Evolutionary conservation across 192 early-diverging fungal genomes (phyloP).

Genomic region (Piromyces finnis): DNA sequence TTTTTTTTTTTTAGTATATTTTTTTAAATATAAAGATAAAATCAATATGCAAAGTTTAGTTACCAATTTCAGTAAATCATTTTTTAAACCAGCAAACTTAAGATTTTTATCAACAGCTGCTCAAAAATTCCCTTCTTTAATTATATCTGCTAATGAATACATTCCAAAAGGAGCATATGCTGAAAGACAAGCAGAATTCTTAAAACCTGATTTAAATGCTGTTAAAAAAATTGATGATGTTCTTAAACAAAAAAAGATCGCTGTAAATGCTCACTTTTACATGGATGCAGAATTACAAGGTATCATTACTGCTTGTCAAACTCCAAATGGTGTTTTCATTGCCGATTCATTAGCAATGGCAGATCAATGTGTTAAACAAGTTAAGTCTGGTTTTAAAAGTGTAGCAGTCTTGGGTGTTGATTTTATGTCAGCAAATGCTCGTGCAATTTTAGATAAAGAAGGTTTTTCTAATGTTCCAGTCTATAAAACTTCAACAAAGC

Average conservation of each 20-base stretch:
- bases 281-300: not conserved
- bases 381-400: not conserved
- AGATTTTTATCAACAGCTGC: not conserved
- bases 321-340: not conserved
- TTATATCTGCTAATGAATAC: not conserved
- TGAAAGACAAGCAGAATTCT: not conserved
- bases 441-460: not conserved
- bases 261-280: not conserved
- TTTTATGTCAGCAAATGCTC: not conserved
- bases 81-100: not conserved
- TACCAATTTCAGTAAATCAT: not conserved
- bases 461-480: not conserved
- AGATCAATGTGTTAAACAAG: not conserved
- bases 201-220: not conserved
- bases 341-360: not conserved
- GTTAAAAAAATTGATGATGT: not conserved
- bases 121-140: not conserved
- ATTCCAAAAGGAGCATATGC: not conserved
- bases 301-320: not conserved
- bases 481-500: not conserved
- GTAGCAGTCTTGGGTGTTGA: not conserved
- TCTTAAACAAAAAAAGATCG: not conserved
- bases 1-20: too few relatives aligned
- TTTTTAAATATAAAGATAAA: too few relatives aligned
- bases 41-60: not conserved